Conservation (phyloP, 2,329 filamentous ascomycete species). For the Penicillium paneum region DNA sequence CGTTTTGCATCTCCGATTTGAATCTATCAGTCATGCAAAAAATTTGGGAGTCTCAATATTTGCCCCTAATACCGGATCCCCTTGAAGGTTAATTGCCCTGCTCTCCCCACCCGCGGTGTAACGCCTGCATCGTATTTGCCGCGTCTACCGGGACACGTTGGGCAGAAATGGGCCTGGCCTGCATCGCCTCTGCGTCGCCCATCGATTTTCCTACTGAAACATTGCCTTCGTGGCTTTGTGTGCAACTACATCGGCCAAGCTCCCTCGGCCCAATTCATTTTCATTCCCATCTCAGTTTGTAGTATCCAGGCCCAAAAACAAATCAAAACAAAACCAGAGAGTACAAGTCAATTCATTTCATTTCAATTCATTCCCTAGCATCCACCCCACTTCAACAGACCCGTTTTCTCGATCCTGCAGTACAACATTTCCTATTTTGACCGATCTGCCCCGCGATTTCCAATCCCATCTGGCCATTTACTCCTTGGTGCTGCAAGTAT, state of each 20-base stretch:
- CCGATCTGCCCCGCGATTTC: slow-evolving; percentile 14
- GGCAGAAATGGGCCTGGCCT: slow-evolving; percentile 30
- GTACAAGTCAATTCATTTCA: slow-evolving; percentile 10
- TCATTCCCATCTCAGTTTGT: neutral
- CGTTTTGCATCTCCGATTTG: slow-evolving; percentile 4
- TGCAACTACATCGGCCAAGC: neutral
- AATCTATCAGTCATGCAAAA: slow-evolving; percentile 5
- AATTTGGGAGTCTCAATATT: neutral
- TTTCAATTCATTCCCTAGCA: slow-evolving; percentile 24
- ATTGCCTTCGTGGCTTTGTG: slow-evolving; percentile 5
- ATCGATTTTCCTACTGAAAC: slow-evolving; percentile 5
- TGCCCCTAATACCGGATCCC: slow-evolving; percentile 1
- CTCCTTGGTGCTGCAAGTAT: slow-evolving; percentile 30
- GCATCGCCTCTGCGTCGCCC: slow-evolving; percentile 17
- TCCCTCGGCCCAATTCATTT: neutral
- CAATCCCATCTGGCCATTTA: slow-evolving; percentile 22
- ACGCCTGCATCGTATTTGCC: slow-evolving; percentile 25
- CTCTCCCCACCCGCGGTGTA: slow-evolving; percentile 20
- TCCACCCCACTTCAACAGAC: slow-evolving; percentile 27
- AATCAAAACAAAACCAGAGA: slow-evolving; percentile 14
- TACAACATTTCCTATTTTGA: slow-evolving; percentile 25
- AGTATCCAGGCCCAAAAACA: slow-evolving; percentile 2
- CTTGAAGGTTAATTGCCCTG: slow-evolving; percentile 13
- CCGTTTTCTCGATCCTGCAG: slow-evolving; percentile 26
- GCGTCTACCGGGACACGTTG: slow-evolving; percentile 21